These are phyloP conservation scores for Pseudocercospora crystallina DNA, from an alignment of 2,329 filamentous ascomycete species.

Conservation along the genomic window DNA sequence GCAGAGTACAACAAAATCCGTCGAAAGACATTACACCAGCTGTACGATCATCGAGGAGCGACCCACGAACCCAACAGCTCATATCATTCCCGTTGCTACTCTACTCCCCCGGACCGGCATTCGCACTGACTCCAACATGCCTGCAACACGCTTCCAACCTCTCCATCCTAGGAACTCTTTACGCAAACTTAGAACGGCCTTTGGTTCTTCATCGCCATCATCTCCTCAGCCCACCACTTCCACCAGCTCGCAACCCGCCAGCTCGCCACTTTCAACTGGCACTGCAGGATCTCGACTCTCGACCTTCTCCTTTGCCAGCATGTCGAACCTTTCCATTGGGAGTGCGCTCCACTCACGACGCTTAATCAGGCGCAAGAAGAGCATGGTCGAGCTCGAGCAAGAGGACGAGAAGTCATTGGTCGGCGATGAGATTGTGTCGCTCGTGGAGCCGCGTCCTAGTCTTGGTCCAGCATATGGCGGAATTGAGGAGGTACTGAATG, in stretches of 20 bases:
- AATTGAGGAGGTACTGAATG: slow-evolving; percentile 35
- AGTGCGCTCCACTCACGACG: slow-evolving; percentile 8
- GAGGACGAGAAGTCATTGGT: slow-evolving; percentile 31
- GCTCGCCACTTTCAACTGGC: slow-evolving; percentile 21
- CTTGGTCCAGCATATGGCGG: slow-evolving; percentile 27
- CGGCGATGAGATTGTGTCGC: slow-evolving; percentile 22
- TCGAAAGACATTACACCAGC: no score
- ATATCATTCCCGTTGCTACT: no score
- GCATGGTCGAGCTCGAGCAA: slow-evolving; percentile 32
- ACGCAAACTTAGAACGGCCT: slow-evolving; percentile 29
- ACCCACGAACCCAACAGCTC: no score
- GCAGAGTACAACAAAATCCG: no score
- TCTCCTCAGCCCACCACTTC: slow-evolving; percentile 9
- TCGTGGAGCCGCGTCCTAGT: slow-evolving; percentile 35
- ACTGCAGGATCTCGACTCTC: slow-evolving; percentile 20
- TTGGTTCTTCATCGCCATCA: slow-evolving; percentile 17
- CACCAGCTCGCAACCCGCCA: slow-evolving; percentile 18
- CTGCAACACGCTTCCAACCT: slow-evolving; percentile 12
- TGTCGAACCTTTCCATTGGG: slow-evolving; percentile 19
- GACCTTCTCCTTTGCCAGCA: slow-evolving; percentile 24
- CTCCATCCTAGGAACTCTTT: slow-evolving; percentile 29
- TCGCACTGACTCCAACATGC: neutral
- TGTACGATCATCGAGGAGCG: no score
- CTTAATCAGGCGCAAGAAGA: slow-evolving; percentile 32
- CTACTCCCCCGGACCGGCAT: no score